Percentiles rank a stretch among this genome's conserved stretches.
These are phyloP conservation scores for Pseudogymnoascus sp. DNA, from an alignment of 2,329 filamentous ascomycete genomes.

Conservation along the genomic window DNA sequence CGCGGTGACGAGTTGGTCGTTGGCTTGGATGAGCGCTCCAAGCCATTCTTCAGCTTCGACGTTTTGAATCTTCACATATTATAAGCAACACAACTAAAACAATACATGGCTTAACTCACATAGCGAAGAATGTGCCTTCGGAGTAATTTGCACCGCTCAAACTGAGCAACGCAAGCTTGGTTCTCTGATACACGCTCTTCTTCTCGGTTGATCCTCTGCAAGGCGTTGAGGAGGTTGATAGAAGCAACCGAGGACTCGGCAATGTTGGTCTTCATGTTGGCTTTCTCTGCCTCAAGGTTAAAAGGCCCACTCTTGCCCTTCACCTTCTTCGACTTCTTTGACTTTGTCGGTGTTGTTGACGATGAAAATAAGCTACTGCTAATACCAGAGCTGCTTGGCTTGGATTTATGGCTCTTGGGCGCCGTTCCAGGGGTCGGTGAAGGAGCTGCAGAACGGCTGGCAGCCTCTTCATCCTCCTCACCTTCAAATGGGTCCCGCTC, in stretches of 20 bases:
- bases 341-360: slow-evolving; percentile 26
- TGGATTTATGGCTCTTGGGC: slow-evolving; percentile 13
- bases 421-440: slow-evolving; percentile 13
- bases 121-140: slow-evolving; percentile 81
- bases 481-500: slow-evolving; percentile 61
- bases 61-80: slow-evolving; percentile 59
- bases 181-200: slow-evolving; percentile 82
- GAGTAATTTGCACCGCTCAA: slow-evolving; percentile 79
- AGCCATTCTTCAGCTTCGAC: slow-evolving; percentile 89
- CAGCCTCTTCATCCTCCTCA: slow-evolving; percentile 50
- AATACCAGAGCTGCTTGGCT: not conserved
- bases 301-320: slow-evolving; percentile 60
- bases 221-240: slow-evolving; percentile 79
- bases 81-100: slow-evolving; percentile 13
- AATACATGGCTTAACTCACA: slow-evolving; percentile 34
- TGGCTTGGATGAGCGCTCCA: slow-evolving; percentile 82
- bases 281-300: slow-evolving; percentile 79
- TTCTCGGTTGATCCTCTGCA: slow-evolving; percentile 89
- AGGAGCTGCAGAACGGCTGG: slow-evolving; percentile 9
- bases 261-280: slow-evolving; percentile 77
- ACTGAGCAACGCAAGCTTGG: slow-evolving; percentile 60
- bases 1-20: slow-evolving; percentile 89
- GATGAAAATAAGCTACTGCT: not conserved
- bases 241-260: slow-evolving; percentile 82
- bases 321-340: slow-evolving; percentile 40